phyloP scores from a whole-genome alignment of 257 asterid species.

The Plantago ovata region DNA sequence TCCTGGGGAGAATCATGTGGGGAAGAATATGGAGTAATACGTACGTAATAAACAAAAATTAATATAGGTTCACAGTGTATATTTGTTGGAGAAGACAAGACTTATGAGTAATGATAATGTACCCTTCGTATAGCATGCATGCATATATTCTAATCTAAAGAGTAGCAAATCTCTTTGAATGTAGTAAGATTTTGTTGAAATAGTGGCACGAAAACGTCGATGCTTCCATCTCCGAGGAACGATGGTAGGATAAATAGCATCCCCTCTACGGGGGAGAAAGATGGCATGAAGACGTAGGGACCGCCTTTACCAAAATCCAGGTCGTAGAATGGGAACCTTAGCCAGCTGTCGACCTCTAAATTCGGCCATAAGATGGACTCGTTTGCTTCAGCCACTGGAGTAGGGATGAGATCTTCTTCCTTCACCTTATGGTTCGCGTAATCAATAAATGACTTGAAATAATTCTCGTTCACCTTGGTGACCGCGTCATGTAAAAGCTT shows the following conservation, averaged over 20 bases:
- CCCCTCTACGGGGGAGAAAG: conserved; percentile 69
- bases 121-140: no score
- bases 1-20: no score
- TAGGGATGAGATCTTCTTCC: conserved; percentile 51
- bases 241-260: conserved; percentile 69
- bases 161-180: conserved; percentile 60
- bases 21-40: no score
- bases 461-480: conserved; percentile 41
- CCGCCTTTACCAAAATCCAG: conserved; percentile 75
- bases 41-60: no score
- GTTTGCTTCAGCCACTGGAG: conserved; percentile 46
- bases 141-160: conserved; percentile 40
- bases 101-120: no score
- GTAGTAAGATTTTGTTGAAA: conserved; percentile 44
- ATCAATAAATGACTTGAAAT: conserved; percentile 76
- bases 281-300: conserved; percentile 74
- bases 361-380: conserved; percentile 65
- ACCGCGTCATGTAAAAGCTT: conserved; percentile 66
- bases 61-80: no score
- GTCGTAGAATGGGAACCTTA: conserved; percentile 77
- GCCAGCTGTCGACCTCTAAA: conserved; percentile 80
- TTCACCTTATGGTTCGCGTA: conserved; percentile 48
- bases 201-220: conserved; percentile 63
- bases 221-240: conserved; percentile 61
- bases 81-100: no score